Percentiles rank a stretch among this genome's conserved stretches.
phyloP scores from a whole-genome alignment of 495 filamentous ascomycete species.

The Daldinia bambusicola region DNA sequence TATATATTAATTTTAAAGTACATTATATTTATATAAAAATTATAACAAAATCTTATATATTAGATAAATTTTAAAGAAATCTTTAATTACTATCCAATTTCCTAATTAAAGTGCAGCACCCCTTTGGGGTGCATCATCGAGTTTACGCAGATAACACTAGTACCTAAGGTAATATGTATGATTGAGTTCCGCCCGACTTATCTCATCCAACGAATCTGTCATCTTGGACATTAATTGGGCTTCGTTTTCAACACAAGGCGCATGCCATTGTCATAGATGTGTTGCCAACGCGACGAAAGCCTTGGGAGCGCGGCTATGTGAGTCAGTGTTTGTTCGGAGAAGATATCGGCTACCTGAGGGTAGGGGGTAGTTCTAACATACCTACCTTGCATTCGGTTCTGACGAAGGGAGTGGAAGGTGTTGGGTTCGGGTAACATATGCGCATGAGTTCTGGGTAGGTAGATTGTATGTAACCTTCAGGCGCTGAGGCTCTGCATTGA shows the following conservation, averaged over 20 bases:
- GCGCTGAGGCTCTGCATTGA: background rate
- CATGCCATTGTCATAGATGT: background rate
- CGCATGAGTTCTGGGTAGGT: background rate
- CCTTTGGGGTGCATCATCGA: too few relatives aligned
- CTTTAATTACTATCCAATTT: too few relatives aligned
- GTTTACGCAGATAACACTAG: too few relatives aligned
- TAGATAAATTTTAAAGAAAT: too few relatives aligned
- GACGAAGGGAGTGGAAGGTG: background rate
- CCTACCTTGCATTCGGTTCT: too few relatives aligned
- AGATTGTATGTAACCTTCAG: background rate
- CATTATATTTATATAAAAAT: too few relatives aligned
- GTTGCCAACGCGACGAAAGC: background rate
- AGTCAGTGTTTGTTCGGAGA: background rate
- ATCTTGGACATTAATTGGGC: background rate
- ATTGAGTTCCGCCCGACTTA: background rate
- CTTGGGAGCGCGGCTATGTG: background rate
- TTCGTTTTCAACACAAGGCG: background rate
- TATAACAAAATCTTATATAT: too few relatives aligned
- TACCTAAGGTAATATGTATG: background rate
- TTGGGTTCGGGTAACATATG: background rate
- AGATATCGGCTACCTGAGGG: background rate
- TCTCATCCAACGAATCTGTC: background rate
- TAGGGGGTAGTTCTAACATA: background rate
- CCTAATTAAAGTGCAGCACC: too few relatives aligned
- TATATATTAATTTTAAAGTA: too few relatives aligned